Evolutionary conservation across 2,329 filamentous ascomycete species (phyloP), one percentile per base, ranked within the genome.

Genomic region (Thielaviopsis musarum): DNA sequence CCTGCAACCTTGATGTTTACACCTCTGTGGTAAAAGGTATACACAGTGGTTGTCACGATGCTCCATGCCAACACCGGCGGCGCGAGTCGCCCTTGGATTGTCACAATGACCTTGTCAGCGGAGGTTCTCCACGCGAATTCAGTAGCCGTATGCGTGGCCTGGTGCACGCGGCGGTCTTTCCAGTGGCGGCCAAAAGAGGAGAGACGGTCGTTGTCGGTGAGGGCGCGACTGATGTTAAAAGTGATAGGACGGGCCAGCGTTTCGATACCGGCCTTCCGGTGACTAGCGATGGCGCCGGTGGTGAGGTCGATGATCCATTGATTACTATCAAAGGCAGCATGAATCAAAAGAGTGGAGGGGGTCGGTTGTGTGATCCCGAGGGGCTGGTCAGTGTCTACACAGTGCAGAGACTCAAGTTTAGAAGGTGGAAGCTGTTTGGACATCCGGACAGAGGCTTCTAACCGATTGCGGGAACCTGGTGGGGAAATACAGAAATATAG

Each of bases 31-130:
- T 69, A 72, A 66, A 87, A 78, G 0, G 72, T 77, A 67, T 84
- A 85, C 0, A 74, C 78, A 13, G 77, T 77, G 0, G 68, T 70
- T 2, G 74, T 70, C 24, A 78, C 73, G 56, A 77, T 70, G 3
- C 70, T 73, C 82, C 84, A 88, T 15, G 80, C 79, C 0, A 86
- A 73, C 1, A 82, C 78, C 0, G 81, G 81, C 0, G 84, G 83
- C 0, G 81, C 81, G 51, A 86, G 73, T 7, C 79, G 75, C 19
- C 73, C 72, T n/a, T 73, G 67, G 1, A 81, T 74, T 0, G 70
- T 68, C 52, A 83, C 69, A 71, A 70, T 57, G n/a, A 64, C 69
- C 30, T 34, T 12, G 7, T 12, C 2, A 34, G 4, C 30, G 2
- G 9, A 10, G 6, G 9, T 10, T 34, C 10, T 56, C 69, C 69